A percentile compares a stretch with the other conserved stretches of the same genome.
Evolutionary conservation across 75 land plant genomes (phyloP).

Genomic region (Pinus taeda): DNA sequence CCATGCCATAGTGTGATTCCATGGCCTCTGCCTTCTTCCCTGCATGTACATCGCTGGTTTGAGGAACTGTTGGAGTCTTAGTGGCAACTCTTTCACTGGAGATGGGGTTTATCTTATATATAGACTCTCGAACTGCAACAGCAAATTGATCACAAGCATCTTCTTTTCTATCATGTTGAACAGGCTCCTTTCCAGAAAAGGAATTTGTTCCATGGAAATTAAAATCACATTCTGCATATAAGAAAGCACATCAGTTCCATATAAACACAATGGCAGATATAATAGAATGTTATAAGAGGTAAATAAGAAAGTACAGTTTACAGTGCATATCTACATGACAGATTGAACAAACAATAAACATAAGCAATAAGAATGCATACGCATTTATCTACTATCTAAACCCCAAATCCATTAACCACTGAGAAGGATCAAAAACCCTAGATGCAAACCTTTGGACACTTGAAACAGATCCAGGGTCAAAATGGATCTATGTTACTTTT

Average conservation of each 20-base stretch:
- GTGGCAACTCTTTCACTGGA: conserved; percentile 15
- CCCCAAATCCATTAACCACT: no score
- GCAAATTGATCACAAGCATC: conserved; percentile 13
- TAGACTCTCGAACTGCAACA: conserved; percentile 10
- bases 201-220: conserved; percentile 22
- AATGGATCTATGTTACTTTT: no score
- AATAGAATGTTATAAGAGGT: not conserved
- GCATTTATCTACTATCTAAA: not conserved
- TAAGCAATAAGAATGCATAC: not conserved
- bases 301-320: conserved; percentile 3
- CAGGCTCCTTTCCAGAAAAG: conserved; percentile 15
- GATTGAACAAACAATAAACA: not conserved
- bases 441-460: no score
- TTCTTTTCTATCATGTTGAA: conserved; percentile 16
- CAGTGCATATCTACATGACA: not conserved
- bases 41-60: conserved; percentile 31
- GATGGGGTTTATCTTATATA: conserved; percentile 14
- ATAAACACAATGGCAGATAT: not conserved
- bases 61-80: conserved; percentile 17
- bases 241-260: not conserved
- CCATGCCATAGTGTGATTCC: conserved; percentile 39
- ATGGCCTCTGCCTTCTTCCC: conserved; percentile 39
- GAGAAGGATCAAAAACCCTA: no score
- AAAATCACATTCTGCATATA: conserved; percentile 31
- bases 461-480: no score